Percentiles rank a stretch among this genome's conserved stretches.
These are phyloP conservation scores for Suhomyces sp. DNA, from an alignment of 805 yeast genomes.

Conservation along the genomic window DNA sequence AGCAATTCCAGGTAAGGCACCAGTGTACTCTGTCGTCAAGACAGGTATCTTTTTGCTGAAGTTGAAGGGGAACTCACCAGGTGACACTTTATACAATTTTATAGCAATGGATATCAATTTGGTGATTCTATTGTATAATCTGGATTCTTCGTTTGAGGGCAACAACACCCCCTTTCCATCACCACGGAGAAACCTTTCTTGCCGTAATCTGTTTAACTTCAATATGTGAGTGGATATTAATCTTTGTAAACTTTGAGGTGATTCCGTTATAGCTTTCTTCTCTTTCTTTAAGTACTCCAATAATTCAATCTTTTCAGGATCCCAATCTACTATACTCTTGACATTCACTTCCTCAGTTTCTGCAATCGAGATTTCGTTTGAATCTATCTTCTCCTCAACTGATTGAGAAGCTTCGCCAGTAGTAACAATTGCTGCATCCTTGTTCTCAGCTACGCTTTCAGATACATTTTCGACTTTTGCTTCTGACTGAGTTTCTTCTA, in stretches of 20 bases:
- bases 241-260: slow-evolving; percentile 34
- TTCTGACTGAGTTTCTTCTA: slow-evolving; percentile 8
- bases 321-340: slow-evolving; percentile 34
- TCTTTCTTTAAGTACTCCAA: slow-evolving; percentile 28
- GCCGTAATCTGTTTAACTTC: slow-evolving; percentile 39
- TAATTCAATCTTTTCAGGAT: slow-evolving; percentile 29
- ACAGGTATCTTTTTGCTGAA: slow-evolving; percentile 58
- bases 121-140: slow-evolving; percentile 29
- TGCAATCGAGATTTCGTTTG: slow-evolving; percentile 2
- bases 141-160: slow-evolving; percentile 27
- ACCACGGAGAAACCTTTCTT: slow-evolving; percentile 35
- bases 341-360: slow-evolving; percentile 23
- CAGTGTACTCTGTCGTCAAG: slow-evolving; percentile 69
- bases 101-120: slow-evolving; percentile 35
- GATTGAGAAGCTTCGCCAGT: slow-evolving; percentile 6
- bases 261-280: slow-evolving; percentile 19
- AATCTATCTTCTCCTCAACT: not conserved
- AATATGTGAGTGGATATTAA: slow-evolving; percentile 33
- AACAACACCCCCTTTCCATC: slow-evolving; percentile 22
- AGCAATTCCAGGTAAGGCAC: slow-evolving; percentile 69
- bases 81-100: slow-evolving; percentile 25
- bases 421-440: slow-evolving; percentile 7
- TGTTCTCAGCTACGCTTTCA: not conserved
- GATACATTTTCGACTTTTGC: not conserved
- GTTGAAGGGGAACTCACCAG: slow-evolving; percentile 25